phyloP scores from a whole-genome alignment of 768 basidiomycete genomes.

The Amanita pseudoporphyria region DNA sequence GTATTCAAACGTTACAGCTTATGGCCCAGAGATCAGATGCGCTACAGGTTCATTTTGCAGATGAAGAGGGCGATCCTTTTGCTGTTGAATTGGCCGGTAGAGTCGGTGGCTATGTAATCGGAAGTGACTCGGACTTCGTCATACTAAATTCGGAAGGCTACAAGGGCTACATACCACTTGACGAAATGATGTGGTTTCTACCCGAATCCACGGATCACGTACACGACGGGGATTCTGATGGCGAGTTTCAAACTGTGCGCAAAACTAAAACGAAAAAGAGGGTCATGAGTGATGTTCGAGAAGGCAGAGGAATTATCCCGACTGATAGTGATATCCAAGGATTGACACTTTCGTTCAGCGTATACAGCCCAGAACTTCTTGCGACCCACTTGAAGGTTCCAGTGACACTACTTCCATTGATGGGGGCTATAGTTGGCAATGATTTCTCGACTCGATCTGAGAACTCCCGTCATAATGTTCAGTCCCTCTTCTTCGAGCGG shows the following conservation, averaged over 20 bases:
- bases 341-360: conserved; percentile 41
- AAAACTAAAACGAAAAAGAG: conserved; percentile 44
- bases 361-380: conserved; percentile 52
- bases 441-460: conserved; percentile 56
- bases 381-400: conserved; percentile 62
- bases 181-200: conserved; percentile 63
- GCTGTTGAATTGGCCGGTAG: conserved; percentile 77
- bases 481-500: conserved; percentile 60
- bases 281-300: conserved; percentile 14
- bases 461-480: conserved; percentile 38
- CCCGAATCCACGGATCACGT: conserved; percentile 18
- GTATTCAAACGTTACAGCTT: conserved; percentile 41
- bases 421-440: conserved; percentile 74
- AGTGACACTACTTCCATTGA: conserved; percentile 60
- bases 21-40: conserved; percentile 24
- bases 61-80: conserved; percentile 77
- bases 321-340: conserved; percentile 32
- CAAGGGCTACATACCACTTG: conserved; percentile 65
- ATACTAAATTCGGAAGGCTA: conserved; percentile 71
- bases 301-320: conserved; percentile 40
- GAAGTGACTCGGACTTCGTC: conserved; percentile 78
- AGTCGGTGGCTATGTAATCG: conserved; percentile 64
- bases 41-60: conserved; percentile 60
- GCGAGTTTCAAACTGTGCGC: conserved; percentile 50
- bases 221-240: conserved; percentile 29